Base-by-base conservation (phyloP, 768 basidiomycete species). In the Lactifluus pinguis region DNA sequence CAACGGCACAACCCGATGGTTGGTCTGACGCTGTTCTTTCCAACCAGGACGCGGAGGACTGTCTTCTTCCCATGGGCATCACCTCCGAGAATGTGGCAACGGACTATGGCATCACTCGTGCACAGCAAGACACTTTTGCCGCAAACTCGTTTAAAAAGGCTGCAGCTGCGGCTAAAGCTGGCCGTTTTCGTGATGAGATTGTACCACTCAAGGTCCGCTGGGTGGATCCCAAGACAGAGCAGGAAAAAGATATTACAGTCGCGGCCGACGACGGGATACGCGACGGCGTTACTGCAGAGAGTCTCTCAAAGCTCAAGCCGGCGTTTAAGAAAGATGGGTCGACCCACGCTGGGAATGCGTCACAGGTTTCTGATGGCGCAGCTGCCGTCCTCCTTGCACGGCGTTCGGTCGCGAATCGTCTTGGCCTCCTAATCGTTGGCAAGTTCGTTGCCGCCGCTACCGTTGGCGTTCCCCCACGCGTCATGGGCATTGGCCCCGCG, bases 401-500 rank as follows among this genome's bases (percentile, higher is more conserved):
- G 50, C 83, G 94, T 42, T 87, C 85, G 32, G 79, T 84, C 54
- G 93, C 94, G 6, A 83, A 85, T 71, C 83, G 83, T 63, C 85
- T 94, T 54, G 86, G 89, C 30, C 81, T 95, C n/a, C 87, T 89
- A 49, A 84, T 95, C 68, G 55, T 92, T 55, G 94, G 89, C 72
- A 95, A 95, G 75, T 95, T 83, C 70, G 82, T 92, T 68, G 79
- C 79, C 41, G 81, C 86, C 2, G 74, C 77, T 47, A 81, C 78
- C 36, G 82, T 87, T 10, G 93, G 94, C 67, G 92, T 95, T 14
- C 87, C 89, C 3, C 90, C 90, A 48, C 82, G 83, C 63, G 84
- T 93, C 71, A 94, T 93, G 91, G 92, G 92, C 68, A 83, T 95
- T 68, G 93, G 93, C 56, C 93, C 93, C 2, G 89, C 89, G 39